Evolutionary conservation across 2,329 filamentous ascomycete genomes (phyloP).

Genomic region (Microcyclosporella mali): DNA sequence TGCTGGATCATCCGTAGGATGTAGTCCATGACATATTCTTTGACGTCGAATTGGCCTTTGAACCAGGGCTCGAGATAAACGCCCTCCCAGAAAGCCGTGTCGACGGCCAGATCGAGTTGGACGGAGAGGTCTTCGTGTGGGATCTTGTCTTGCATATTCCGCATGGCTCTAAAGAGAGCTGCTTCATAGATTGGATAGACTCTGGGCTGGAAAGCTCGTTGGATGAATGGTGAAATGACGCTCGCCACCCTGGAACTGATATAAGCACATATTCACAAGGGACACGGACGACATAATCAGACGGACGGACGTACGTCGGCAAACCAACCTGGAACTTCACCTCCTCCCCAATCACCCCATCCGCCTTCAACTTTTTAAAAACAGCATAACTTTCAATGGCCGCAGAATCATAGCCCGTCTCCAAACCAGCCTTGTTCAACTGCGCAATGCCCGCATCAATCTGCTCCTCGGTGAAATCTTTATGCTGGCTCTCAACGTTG

Average conservation of each 20-base stretch:
- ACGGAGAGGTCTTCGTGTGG: slow-evolving; percentile 31
- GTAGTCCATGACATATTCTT: slow-evolving; percentile 31
- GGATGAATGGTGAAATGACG: slow-evolving; percentile 20
- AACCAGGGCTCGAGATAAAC: slow-evolving; percentile 10
- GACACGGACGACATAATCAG: neutral
- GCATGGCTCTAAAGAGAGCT: slow-evolving; percentile 25
- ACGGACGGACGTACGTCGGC: slow-evolving; percentile 24
- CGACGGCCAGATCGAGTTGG: slow-evolving; percentile 30
- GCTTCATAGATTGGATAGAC: slow-evolving; percentile 31
- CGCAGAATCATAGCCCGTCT: slow-evolving; percentile 29
- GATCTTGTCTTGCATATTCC: slow-evolving; percentile 28
- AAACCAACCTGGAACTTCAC: slow-evolving; percentile 31
- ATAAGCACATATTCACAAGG: neutral
- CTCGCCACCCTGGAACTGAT: slow-evolving; percentile 13
- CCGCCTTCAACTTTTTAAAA: slow-evolving; percentile 26
- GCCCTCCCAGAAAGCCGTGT: slow-evolving; percentile 28
- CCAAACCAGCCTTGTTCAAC: slow-evolving; percentile 11
- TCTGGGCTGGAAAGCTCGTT: slow-evolving; percentile 21
- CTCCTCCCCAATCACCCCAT: slow-evolving; percentile 24
- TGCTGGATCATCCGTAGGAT: slow-evolving; percentile 27
- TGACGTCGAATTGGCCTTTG: slow-evolving; percentile 23
- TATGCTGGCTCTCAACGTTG: slow-evolving; percentile 4
- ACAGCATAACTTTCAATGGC: slow-evolving; percentile 30
- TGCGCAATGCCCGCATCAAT: slow-evolving; percentile 15
- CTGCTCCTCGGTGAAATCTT: slow-evolving; percentile 14